Conservation (phyloP, 331 rosid genomes). For the Pyracantha coccinea region DNA sequence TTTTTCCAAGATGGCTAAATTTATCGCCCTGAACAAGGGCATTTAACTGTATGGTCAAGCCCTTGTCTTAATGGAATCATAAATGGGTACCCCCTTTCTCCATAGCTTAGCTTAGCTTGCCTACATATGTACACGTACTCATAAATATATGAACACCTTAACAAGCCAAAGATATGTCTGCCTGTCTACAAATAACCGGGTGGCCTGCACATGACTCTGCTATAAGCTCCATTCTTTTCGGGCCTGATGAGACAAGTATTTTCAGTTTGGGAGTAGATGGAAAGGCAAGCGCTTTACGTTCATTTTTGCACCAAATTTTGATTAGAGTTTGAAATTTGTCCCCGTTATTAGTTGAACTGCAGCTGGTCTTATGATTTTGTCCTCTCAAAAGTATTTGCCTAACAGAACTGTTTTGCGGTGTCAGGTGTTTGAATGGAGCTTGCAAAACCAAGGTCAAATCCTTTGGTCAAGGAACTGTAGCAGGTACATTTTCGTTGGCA, state of each 20-base stretch:
- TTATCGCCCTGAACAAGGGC: neutral
- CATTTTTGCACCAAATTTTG: constrained; percentile 1
- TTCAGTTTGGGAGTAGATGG: constrained; percentile 92
- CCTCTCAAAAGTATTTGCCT: neutral
- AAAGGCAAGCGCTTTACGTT: constrained; percentile 42
- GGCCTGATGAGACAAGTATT: constrained; percentile 96
- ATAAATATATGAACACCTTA: constrained; percentile 30
- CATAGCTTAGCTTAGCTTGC: neutral
- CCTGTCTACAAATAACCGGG: constrained; percentile 93
- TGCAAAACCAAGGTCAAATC: constrained; percentile 94
- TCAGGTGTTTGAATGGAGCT: constrained; percentile 92
- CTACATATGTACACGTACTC: neutral
- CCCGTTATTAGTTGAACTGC: constrained; percentile 3
- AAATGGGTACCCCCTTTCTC: neutral
- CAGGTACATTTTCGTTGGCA: constrained; percentile 39
- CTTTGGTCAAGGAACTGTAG: constrained; percentile 83
- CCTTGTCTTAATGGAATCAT: neutral
- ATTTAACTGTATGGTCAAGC: neutral
- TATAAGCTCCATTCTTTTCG: constrained; percentile 82
- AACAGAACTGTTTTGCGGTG: constrained; percentile 12
- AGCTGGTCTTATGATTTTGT: neutral
- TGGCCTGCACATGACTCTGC: constrained; percentile 99
- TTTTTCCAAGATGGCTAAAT: neutral
- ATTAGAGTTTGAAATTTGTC: neutral
- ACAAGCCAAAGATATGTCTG: constrained; percentile 81